Percentiles rank a stretch among this genome's conserved stretches.
Conservation (phyloP, 306 rosid genomes). For the Crataegus laevigata region DNA sequence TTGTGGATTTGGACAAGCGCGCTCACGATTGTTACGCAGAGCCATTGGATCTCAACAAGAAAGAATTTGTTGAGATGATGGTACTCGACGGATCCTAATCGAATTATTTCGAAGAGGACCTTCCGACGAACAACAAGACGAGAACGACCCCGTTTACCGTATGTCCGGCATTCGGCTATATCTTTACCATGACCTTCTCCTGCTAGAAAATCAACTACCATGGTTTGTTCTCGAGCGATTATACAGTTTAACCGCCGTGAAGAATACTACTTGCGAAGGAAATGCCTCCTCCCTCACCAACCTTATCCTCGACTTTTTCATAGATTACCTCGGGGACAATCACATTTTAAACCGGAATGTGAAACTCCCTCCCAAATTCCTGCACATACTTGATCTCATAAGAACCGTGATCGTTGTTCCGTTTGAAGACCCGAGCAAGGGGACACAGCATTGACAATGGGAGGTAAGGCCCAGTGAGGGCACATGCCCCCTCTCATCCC, state of each 20-base stretch:
- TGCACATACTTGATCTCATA: neutral
- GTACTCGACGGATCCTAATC: slow-evolving; percentile 20
- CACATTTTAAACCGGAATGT: neutral
- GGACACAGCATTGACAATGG: no score
- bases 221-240: slow-evolving; percentile 18
- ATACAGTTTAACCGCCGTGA: neutral
- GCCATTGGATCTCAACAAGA: neutral
- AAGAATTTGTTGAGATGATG: slow-evolving; percentile 10
- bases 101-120: slow-evolving; percentile 17
- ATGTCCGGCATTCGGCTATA: slow-evolving; percentile 1
- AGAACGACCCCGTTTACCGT: slow-evolving; percentile 7
- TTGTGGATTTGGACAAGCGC: neutral
- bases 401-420: neutral
- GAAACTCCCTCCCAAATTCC: accelerated
- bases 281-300: neutral
- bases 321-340: neutral
- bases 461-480: no score
- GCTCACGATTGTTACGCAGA: neutral
- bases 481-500: no score
- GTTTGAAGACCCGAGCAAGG: accelerated
- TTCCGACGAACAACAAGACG: no score
- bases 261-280: neutral
- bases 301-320: neutral
- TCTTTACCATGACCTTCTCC: slow-evolving; percentile 13
- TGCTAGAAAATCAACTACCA: slow-evolving; percentile 23